Evolutionary conservation across 1,139 yeast genomes (phyloP).

Genomic region (Blastobotrys illinoisensis): DNA sequence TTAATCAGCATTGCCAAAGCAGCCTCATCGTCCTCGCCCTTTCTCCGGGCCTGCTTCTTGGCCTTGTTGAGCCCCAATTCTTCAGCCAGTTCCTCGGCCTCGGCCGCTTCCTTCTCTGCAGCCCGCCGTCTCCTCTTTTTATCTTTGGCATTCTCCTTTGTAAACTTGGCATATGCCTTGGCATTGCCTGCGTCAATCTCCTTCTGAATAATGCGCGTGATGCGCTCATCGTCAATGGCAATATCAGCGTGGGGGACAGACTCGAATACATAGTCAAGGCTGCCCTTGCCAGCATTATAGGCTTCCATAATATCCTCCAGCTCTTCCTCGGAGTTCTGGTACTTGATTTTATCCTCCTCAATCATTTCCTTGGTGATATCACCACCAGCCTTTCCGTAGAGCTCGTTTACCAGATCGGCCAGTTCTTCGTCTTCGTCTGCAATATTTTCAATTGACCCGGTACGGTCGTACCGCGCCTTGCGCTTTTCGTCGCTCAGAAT

Average conservation of each 20-base stretch:
- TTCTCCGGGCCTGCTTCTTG: conserved; percentile 17
- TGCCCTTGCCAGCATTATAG: conserved; percentile 61
- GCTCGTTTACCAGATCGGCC: conserved; percentile 58
- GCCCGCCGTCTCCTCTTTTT: conserved; percentile 50
- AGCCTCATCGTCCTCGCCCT: conserved; percentile 14
- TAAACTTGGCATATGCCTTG: conserved; percentile 43
- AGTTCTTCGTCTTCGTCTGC: conserved; percentile 50
- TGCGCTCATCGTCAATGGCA: conserved; percentile 57
- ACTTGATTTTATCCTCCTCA: conserved; percentile 59
- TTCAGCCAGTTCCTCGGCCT: conserved; percentile 58
- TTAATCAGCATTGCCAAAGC: conserved; percentile 25
- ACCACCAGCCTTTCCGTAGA: conserved; percentile 37
- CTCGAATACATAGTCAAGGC: conserved; percentile 64
- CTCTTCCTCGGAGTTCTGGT: conserved; percentile 65
- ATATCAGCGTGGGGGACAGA: conserved; percentile 71
- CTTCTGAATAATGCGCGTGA: conserved; percentile 46
- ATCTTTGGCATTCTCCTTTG: conserved; percentile 47
- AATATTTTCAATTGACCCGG: conserved; percentile 58
- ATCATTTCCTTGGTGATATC: conserved; percentile 70
- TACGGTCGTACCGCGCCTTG: conserved; percentile 56
- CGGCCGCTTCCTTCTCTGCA: conserved; percentile 56
- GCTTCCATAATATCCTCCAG: conserved; percentile 54
- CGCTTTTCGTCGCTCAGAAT: conserved; percentile 56
- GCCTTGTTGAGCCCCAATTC: conserved; percentile 41
- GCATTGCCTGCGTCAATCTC: conserved; percentile 39